Evolutionary conservation across 768 basidiomycete genomes (phyloP).

Genomic region (Boletus subcaerulescens): DNA sequence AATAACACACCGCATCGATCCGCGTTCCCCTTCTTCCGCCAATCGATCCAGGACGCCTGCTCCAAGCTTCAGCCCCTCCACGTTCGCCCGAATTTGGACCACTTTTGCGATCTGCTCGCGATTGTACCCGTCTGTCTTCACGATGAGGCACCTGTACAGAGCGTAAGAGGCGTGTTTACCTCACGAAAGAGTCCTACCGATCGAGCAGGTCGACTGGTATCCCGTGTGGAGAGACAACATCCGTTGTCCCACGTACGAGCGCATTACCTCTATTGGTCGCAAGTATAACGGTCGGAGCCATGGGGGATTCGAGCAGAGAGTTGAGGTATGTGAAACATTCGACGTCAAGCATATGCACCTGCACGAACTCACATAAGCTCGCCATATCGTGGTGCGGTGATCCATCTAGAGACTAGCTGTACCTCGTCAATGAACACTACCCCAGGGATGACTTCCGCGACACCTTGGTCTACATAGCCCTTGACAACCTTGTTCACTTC

Average conservation of each 20-base stretch:
- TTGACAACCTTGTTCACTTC: slow-evolving; percentile 99
- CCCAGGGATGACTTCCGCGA: slow-evolving; percentile 59
- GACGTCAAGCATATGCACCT: slow-evolving; percentile 97
- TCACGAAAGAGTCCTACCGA: slow-evolving; percentile 48
- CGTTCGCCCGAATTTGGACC: slow-evolving; percentile 78
- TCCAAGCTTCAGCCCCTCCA: slow-evolving; percentile 80
- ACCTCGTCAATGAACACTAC: too few species aligned
- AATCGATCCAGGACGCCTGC: slow-evolving; percentile 75
- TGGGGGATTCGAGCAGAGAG: slow-evolving; percentile 88
- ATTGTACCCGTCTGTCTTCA: slow-evolving; percentile 83
- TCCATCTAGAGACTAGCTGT: too few species aligned
- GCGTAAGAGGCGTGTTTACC: slow-evolving; percentile 6
- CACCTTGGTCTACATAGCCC: slow-evolving; percentile 96
- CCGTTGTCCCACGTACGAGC: slow-evolving; percentile 89
- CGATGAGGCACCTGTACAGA: slow-evolving; percentile 78
- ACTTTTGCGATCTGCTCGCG: slow-evolving; percentile 85
- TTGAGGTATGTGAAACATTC: slow-evolving; percentile 99
- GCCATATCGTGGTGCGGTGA: too few species aligned
- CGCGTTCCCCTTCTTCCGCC: slow-evolving; percentile 71
- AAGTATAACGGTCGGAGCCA: slow-evolving; percentile 96
- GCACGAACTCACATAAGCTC: too few species aligned
- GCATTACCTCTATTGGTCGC: slow-evolving; percentile 95
- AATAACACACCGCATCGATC: slow-evolving; percentile 66
- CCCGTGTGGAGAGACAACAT: slow-evolving; percentile 90
- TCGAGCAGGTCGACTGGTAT: slow-evolving; percentile 93